Base-by-base conservation (phyloP, 1,139 yeast genomes). In the Yamadazyma oceani region DNA sequence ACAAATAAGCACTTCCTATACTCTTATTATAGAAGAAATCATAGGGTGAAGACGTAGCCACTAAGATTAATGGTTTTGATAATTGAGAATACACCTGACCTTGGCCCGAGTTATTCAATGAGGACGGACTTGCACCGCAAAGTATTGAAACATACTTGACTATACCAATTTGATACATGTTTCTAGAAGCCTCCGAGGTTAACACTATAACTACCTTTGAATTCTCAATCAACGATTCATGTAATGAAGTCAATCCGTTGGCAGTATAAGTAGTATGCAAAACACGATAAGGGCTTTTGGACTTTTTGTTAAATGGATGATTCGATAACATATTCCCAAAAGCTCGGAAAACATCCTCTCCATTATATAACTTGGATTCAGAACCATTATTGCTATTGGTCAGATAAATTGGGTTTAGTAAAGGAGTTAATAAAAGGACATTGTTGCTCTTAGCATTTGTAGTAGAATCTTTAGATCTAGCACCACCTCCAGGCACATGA, bases 1-100 rank as follows among this genome's bases (percentile, higher is more conserved):
- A 80, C 41, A 81, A 54, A 52, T 79, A 80, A 1, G 82, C 76
- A 39, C 82, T 74, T 2, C 80, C 80, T 21, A 80, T 69, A 35
- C 69, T 66, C 35, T 73, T 69, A 45, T 75, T 77, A 45, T 78
- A 74, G 34, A 78, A 74, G 53, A 80, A 74, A 51, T 80, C 85
- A 46, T 78, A 80, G 0, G 87, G 86, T 3, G 83, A 75, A 46
- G 79, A 76, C 0, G 82, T 79, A 2, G 85, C 83, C n/a, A 80
- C 68, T 2, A 78, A 69, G 5, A 81, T 65, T 47, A 80, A 62
- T 3, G 84, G 84, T 44, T 79, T 79, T 9, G 65, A 46, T 15
- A 67, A 45, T 41, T 58, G 64, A 2, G 60, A 46, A 27, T 45
- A 45, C 2, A 54, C 43, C 5, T 27, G 30, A n/a, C 22, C 24